Evolutionary conservation across 2,329 filamentous ascomycete genomes (phyloP), one percentile per base, ranked within the genome.

Genomic region (Dactylellina sp.): DNA sequence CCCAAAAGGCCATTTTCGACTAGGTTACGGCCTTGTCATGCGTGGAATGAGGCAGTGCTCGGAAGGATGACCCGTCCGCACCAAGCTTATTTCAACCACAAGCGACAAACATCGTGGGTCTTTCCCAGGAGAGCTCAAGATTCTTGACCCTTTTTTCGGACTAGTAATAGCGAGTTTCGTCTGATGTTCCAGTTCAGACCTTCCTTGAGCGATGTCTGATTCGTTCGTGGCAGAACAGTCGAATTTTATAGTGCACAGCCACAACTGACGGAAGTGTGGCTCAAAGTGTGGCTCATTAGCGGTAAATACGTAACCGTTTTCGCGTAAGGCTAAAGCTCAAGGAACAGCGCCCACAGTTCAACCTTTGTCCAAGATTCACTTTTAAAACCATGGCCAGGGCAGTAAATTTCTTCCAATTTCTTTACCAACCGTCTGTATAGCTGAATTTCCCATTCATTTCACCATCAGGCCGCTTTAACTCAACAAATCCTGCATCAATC

Each of bases 71-170:
- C 49, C 68, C 68, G 68, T 28, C 68, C 68, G 60, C 68, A 72
- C 68, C 68, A 65, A 72, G 60, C 68, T 72, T 72, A 72, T 72
- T 72, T 72, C 68, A 72, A 72, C 68, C 60, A 61, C 68, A 72
- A 53, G 68, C 68, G 61, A 72, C 68, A 65, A 72, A 72, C 68
- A 47, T 72, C 68, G 68, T 70, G 64, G 64, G 56, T 53, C 64
- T 47, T 42, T 35, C 7, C 63, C 56, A 25, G 44, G 37, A 53
- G 53, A 59, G 57, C 57, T 64, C 60, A n/a, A 60, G 53, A 47
- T 22, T 53, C 40, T 64, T 20, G 47, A 40, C 24, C 12, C 52
- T 40, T 59, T 35, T 55, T 60, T 56, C 14, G 46, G 68, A 64
- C 68, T 65, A 65, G 52, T 25, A 20, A 49, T 46, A 37, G n/a